Evolutionary conservation across 208 protist genomes (phyloP).

Genomic region (Kentomonas sorsogonicus): DNA sequence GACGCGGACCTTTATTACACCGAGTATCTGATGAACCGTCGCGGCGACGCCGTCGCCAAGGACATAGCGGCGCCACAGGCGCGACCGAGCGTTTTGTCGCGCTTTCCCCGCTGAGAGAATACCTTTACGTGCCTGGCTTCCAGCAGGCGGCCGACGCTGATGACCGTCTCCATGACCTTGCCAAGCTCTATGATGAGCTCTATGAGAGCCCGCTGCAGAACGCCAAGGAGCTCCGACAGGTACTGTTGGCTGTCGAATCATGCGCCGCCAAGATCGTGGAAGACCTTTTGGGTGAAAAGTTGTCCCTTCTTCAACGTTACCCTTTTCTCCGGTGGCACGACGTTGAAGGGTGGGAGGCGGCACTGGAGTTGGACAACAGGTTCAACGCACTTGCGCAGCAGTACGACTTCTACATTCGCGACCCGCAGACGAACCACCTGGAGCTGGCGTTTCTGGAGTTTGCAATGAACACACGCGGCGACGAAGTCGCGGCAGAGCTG

Average conservation of each 20-base stretch:
- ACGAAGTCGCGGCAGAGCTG: conserved; percentile 6
- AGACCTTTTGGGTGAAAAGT: neutral
- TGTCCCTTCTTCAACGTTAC: neutral
- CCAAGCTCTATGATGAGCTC: neutral
- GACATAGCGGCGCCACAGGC: too few relatives aligned
- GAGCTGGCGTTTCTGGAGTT: conserved; percentile 14
- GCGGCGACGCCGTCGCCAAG: too few relatives aligned
- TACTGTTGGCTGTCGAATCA: neutral
- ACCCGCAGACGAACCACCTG: conserved; percentile 20
- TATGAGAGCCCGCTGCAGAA: neutral
- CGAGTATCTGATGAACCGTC: too few relatives aligned
- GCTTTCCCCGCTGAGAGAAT: too few relatives aligned
- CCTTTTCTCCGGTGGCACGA: conserved; percentile 15
- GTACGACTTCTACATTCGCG: conserved; percentile 17
- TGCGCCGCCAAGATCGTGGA: neutral
- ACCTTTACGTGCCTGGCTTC: too few relatives aligned
- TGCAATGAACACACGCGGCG: conserved; percentile 17
- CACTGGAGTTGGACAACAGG: conserved; percentile 9
- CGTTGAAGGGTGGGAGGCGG: conserved; percentile 5
- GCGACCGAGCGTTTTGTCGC: too few relatives aligned
- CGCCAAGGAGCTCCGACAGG: neutral
- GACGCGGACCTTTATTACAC: too few relatives aligned
- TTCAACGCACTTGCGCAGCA: conserved; percentile 9
- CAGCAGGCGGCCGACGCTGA: too few relatives aligned
- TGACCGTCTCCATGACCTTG: neutral